Percentiles rank a stretch among this genome's conserved stretches.
Conservation (phyloP, 305 asterid genomes). For the Solanum hybrid region DNA sequence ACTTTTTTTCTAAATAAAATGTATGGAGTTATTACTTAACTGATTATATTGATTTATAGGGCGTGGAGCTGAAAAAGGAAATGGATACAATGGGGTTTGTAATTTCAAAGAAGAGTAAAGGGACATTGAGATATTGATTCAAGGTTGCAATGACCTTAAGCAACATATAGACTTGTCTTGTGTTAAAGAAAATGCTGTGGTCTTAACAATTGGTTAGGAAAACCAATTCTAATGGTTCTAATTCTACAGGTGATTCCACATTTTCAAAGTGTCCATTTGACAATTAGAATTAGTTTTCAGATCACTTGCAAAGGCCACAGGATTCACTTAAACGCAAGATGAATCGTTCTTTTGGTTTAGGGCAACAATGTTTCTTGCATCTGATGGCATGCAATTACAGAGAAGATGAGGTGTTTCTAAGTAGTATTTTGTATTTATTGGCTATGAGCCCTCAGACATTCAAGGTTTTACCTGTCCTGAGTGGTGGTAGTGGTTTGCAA, state of each 20-base stretch:
- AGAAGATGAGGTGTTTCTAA: background rate
- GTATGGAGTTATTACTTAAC: background rate
- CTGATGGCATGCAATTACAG: background rate
- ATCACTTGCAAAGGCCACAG: background rate
- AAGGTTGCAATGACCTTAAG: background rate
- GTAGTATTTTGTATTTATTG: background rate
- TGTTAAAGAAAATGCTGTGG: background rate
- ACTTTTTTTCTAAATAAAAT: background rate
- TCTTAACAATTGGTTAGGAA: background rate
- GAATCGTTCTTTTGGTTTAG: background rate
- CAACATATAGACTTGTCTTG: background rate
- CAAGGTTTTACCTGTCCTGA: background rate
- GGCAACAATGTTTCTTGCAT: background rate
- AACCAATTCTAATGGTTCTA: background rate
- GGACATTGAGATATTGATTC: background rate
- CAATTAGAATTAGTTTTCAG: background rate
- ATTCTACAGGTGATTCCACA: background rate
- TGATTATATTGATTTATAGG: background rate
- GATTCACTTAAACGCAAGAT: background rate
- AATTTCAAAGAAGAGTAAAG: background rate
- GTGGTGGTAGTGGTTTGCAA: background rate
- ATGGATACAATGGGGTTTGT: background rate
- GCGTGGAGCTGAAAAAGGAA: background rate
- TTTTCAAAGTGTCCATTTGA: background rate
- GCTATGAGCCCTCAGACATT: background rate